Base-by-base conservation (phyloP, 352 stramenopile species). In the Peronosclerospora sorghi region DNA sequence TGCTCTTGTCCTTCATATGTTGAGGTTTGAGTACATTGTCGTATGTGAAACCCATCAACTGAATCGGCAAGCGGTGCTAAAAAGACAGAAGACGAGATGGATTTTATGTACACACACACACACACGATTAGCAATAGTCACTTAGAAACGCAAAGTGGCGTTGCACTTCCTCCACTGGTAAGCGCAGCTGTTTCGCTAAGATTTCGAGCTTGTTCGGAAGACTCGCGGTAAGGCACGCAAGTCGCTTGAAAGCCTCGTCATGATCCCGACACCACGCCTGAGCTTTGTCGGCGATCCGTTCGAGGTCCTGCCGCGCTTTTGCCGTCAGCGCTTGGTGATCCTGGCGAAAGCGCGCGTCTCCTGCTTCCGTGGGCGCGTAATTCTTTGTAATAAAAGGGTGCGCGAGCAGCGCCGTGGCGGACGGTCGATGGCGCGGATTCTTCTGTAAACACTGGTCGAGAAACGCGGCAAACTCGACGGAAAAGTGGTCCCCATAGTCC, bases 371-470 rank as follows among this genome's bases (percentile, higher is more conserved):
- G 9, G 64, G 62, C 1, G 57, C 60, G 32, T 77, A 75, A 32
- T 83, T 78, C 21, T 71, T 64, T 21, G 55, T 62, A 27, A 91
- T 78, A 35, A 91, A 91, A 18, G 71, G 53, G 35, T 91, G 79
- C 26, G 78, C 56, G 0, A 91, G 59, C 8, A 91, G 57, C 20
- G 49, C 37, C 9, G 56, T 51, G 3, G 76, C 76, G 2, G 67
- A 51, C 0, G 74, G 76, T 2, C 79, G 65, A 17, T 56, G 47
- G 57, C 83, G 70, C 9, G 75, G 79, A 36, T 87, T 86, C 46
- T 89, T 91, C 26, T 80, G 67, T 10, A 91, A 47, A 55, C 79
- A 91, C 20, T 86, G 47, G 37, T 88, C 73, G 14, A 91, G 24
- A 40, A 91, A 88, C 37, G 88, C 75, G 32, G 73, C 86, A 4